Base-by-base conservation (phyloP, 257 asterid species). In the Solanum corneliomulleri region DNA sequence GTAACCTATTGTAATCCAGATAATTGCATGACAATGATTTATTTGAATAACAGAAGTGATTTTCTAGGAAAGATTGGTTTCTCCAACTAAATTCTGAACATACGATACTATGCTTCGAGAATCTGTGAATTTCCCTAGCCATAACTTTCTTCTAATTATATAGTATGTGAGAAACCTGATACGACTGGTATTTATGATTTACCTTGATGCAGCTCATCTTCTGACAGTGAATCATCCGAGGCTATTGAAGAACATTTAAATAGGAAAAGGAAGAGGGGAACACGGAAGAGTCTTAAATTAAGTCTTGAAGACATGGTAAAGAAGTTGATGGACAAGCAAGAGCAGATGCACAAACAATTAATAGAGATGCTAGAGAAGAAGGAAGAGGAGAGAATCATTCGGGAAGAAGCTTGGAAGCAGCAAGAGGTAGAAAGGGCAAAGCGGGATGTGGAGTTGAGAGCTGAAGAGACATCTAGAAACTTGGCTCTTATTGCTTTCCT, bases 361-460 rank as follows among this genome's bases (percentile, higher is more conserved):
- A 84, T 85, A 33, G 88, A 89, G 60, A 60, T 87, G 77, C 23
- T 89, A 33, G 89, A 77, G 77, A 87, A 80, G 68, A 89, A 58
- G 78, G 91, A 89, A n/a, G 80, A 64, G 64, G 89, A 78, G 87
- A 85, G 89, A 25, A 87, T 89, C 60, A 33, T 42, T 23, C 42
- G 87, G 27, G 91, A 89, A 89, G 91, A 89, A 80, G 85, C 47
- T 78, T 87, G 91, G 88, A 87, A 56, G 84, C 82, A 85, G 88
- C 91, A 89, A 81, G 89, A 85, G 84, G 74, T 69, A 11, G 89
- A 87, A 56, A 77, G 85, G 82, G 85, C 89, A 56, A 87, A 71
- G 84, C 71, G 52, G 85, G 87, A 68, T 4, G 88, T 72, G 71
- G 88, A 76, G n/a, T 49, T 85, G 75, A 87, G 89, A 56, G 85